Percentiles rank a stretch among this genome's conserved stretches.
Conservation (phyloP, 768 basidiomycete species). For the Postia placenta region DNA sequence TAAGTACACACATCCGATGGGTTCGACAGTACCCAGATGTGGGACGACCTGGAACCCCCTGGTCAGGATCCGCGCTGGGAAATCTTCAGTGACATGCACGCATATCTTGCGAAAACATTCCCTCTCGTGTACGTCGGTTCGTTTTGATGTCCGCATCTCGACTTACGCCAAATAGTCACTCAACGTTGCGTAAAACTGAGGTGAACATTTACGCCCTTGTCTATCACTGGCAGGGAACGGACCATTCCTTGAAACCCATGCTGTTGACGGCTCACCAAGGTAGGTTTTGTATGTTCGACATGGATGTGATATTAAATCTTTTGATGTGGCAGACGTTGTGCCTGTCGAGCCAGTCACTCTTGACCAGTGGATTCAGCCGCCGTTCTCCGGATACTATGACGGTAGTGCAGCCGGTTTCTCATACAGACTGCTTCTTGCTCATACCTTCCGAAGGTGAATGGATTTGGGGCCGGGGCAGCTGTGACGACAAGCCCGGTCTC, state of each 20-base stretch:
- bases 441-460: conserved; percentile 14
- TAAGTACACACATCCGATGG: background rate
- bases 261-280: conserved; percentile 51
- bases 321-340: conserved; percentile 35
- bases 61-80: conserved; percentile 42
- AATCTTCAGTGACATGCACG: conserved; percentile 28
- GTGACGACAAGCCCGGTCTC: conserved; percentile 30
- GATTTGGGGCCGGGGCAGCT: conserved; percentile 30
- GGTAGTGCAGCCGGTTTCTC: conserved; percentile 11
- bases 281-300: conserved; percentile 8
- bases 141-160: background rate
- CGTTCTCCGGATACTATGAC: conserved; percentile 42
- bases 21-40: conserved; percentile 39
- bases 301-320: background rate
- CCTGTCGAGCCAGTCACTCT: conserved; percentile 39
- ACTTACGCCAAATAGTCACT: conserved; percentile 23
- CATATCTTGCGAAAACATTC: conserved; percentile 44
- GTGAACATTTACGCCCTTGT: conserved; percentile 59
- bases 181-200: conserved; percentile 36
- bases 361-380: conserved; percentile 41
- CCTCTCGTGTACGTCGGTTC: conserved; percentile 45
- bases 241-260: conserved; percentile 43
- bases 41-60: conserved; percentile 38
- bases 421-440: background rate
- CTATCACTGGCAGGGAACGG: conserved; percentile 52